These are phyloP conservation scores for Ploettnerulaceae sp. DNA, from an alignment of 2,329 filamentous ascomycete genomes.

Conservation along the genomic window DNA sequence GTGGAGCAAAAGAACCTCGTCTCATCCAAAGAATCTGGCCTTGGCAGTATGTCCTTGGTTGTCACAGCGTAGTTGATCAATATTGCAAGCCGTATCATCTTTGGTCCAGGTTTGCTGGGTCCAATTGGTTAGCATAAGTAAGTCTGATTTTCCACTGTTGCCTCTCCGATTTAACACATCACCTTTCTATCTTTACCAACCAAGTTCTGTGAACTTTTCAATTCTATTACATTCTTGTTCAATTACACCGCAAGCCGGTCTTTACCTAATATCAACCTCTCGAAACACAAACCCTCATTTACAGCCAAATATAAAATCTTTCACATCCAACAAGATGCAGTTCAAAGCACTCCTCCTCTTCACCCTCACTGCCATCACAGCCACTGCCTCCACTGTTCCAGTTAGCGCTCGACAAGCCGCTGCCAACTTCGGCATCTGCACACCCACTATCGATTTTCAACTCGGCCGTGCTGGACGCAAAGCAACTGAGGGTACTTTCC, in stretches of 20 bases:
- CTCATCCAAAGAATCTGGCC: background rate
- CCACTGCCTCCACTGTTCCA: constrained; percentile 4
- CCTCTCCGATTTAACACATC: background rate
- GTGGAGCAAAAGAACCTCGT: background rate
- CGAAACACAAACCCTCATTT: background rate
- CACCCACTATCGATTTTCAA: constrained; percentile 51
- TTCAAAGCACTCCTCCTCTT: constrained; percentile 3
- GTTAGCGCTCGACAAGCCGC: constrained; percentile 6
- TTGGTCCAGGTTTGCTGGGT: constrained; percentile 4
- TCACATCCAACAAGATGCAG: constrained; percentile 4
- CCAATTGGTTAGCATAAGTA: constrained; percentile 5
- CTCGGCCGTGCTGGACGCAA: constrained; percentile 47
- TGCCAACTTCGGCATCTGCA: constrained; percentile 45
- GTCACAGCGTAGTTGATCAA: constrained; percentile 2
- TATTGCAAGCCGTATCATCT: constrained; percentile 1
- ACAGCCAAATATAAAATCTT: background rate
- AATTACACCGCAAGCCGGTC: constrained; percentile 12
- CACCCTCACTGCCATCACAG: constrained; percentile 5
- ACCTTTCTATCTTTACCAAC: constrained; percentile 7
- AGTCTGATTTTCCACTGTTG: background rate
- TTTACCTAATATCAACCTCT: constrained; percentile 6
- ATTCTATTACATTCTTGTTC: constrained; percentile 9
- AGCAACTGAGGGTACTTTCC: constrained; percentile 61
- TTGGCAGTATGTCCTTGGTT: background rate
- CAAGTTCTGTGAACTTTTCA: constrained; percentile 25